phyloP scores from a whole-genome alignment of 306 rosid species.

The Comarum palustre region DNA sequence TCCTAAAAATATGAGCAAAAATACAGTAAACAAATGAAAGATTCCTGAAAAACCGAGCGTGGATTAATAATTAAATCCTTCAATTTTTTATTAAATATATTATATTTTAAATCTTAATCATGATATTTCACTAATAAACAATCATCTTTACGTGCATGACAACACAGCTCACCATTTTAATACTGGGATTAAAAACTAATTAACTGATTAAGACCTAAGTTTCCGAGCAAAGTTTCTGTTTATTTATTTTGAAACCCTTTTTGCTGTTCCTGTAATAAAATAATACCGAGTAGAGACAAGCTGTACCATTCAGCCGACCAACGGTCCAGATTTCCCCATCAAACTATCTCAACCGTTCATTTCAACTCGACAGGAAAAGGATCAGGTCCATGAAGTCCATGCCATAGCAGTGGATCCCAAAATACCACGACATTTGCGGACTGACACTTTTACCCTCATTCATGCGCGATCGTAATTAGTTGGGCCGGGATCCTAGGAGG shows the following conservation, averaged over 20 bases:
- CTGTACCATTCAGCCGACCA: conserved; percentile 27
- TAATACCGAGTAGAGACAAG: conserved; percentile 31
- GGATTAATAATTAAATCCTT: conserved; percentile 52
- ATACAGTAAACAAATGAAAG: conserved; percentile 48
- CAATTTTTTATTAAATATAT: conserved; percentile 24
- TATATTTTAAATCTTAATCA: conserved; percentile 43
- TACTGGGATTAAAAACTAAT: conserved; percentile 1
- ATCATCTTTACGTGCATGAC: conserved; percentile 50
- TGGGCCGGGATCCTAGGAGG: not conserved
- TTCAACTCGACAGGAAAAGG: conserved; percentile 31
- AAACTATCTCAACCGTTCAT: conserved; percentile 27
- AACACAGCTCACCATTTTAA: conserved; percentile 39
- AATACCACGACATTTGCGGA: conserved; percentile 30
- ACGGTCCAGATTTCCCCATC: conserved; percentile 23
- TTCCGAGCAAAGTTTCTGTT: conserved; percentile 6
- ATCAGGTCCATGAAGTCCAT: conserved; percentile 43
- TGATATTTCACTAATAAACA: conserved; percentile 39
- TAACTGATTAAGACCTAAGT: conserved; percentile 29
- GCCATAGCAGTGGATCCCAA: conserved; percentile 43
- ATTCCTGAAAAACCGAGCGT: conserved; percentile 89
- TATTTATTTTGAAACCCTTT: conserved; percentile 1
- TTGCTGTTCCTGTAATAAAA: conserved; percentile 15
- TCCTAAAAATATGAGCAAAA: not conserved
- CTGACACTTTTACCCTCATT: conserved; percentile 29
- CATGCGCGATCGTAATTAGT: too few relatives aligned